These are phyloP conservation scores for Naematelia aurantialba DNA, from an alignment of 768 basidiomycete genomes.

Conservation along the genomic window DNA sequence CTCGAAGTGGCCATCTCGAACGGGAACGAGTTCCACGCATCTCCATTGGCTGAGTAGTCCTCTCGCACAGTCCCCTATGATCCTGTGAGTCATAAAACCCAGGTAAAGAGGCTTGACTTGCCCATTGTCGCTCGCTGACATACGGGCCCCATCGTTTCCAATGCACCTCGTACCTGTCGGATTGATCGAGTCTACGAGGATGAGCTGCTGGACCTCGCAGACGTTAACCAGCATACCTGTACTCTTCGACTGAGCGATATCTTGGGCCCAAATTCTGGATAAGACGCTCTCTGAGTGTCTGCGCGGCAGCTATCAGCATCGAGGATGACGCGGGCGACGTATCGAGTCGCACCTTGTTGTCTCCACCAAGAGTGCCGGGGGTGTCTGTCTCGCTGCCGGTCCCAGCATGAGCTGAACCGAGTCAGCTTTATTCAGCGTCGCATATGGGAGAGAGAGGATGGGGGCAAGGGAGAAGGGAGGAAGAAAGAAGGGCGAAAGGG, in stretches of 20 bases:
- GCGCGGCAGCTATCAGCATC: conserved; percentile 6
- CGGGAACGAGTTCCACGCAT: conserved; percentile 58
- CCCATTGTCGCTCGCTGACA: conserved; percentile 96
- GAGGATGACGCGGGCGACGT: background rate
- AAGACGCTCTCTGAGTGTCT: conserved; percentile 60
- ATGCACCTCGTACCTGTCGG: conserved; percentile 71
- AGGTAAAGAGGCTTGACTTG: conserved; percentile 52
- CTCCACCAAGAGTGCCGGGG: conserved; percentile 34
- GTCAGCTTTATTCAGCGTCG: background rate
- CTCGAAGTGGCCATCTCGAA: conserved; percentile 54
- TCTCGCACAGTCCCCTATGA: conserved; percentile 91
- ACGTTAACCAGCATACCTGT: conserved; percentile 54
- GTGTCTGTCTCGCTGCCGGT: conserved; percentile 43
- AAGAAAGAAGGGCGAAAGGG: no score
- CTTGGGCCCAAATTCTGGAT: conserved; percentile 62
- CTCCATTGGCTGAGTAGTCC: conserved; percentile 94
- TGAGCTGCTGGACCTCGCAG: background rate
- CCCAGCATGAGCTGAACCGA: conserved; percentile 21
- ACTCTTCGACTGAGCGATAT: conserved; percentile 77
- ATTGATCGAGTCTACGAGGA: conserved; percentile 62
- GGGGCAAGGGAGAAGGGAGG: no score
- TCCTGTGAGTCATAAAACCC: background rate
- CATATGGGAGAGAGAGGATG: no score
- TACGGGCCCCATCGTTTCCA: conserved; percentile 99
- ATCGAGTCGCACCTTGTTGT: conserved; percentile 20